phyloP scores from a whole-genome alignment of 129 eudicot genomes.

The Oenanthe sinensis region DNA sequence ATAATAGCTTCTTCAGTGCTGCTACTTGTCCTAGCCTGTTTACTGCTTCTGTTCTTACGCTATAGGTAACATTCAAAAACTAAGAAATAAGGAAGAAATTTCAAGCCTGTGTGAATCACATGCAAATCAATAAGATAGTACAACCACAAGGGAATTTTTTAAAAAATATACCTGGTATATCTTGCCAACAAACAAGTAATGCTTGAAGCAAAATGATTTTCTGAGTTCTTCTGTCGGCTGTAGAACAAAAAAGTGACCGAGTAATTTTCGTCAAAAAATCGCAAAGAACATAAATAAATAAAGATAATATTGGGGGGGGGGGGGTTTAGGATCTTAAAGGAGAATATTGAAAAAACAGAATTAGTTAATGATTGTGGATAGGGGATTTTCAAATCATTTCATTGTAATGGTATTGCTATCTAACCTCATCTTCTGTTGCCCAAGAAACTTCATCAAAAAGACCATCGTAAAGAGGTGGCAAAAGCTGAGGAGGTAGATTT shows the following conservation, averaged over 20 bases:
- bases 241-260: constrained; percentile 11
- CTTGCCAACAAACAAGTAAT: constrained; percentile 56
- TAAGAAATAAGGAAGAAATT: background rate
- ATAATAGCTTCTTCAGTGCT: constrained; percentile 53
- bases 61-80: constrained; percentile 13
- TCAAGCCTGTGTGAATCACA: background rate
- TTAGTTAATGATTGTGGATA: too few species aligned
- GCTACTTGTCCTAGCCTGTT: constrained; percentile 25
- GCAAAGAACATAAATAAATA: background rate
- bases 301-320: background rate
- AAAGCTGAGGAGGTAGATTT: constrained; percentile 88
- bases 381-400: background rate
- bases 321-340: background rate
- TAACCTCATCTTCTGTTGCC: constrained; percentile 97
- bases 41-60: constrained; percentile 45
- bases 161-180: constrained; percentile 55
- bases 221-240: constrained; percentile 78
- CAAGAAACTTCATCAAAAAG: constrained; percentile 78
- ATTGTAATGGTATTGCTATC: constrained; percentile 4
- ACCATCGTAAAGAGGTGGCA: constrained; percentile 75
- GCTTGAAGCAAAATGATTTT: constrained; percentile 53
- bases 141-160: background rate
- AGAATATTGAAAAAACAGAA: background rate
- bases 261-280: background rate
- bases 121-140: background rate